Conservation (phyloP, 2,329 filamentous ascomycete species). For the Teratosphaeria nubilosa region DNA sequence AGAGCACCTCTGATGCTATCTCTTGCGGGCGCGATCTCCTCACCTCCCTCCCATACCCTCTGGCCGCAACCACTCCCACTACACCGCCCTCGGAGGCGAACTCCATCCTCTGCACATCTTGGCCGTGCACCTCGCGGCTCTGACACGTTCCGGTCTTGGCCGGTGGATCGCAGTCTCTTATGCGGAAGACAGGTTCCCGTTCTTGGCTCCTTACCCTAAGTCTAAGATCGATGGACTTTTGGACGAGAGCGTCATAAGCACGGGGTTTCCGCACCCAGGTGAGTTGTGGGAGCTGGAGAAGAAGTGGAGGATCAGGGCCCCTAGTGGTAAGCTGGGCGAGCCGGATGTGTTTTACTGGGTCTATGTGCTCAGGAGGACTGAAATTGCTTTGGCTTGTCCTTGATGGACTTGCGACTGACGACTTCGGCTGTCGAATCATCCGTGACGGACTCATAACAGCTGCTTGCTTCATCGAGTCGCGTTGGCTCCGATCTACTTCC, state of each 20-base stretch:
- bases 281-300: slow-evolving; percentile 28
- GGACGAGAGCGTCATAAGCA: slow-evolving; percentile 16
- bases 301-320: slow-evolving; percentile 15
- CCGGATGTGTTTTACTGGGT: not conserved
- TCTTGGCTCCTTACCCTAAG: slow-evolving; percentile 16
- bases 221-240: slow-evolving; percentile 16
- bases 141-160: slow-evolving; percentile 25
- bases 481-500: too few relatives aligned
- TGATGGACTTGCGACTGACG: not conserved
- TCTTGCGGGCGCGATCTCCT: slow-evolving; percentile 9
- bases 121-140: slow-evolving; percentile 30
- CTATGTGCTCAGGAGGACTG: not conserved
- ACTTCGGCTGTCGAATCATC: not conserved
- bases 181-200: slow-evolving; percentile 30
- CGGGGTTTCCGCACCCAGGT: slow-evolving; percentile 28
- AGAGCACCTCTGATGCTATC: slow-evolving; percentile 15
- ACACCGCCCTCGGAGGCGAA: not conserved
- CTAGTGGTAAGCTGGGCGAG: not conserved
- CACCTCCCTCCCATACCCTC: slow-evolving; percentile 11
- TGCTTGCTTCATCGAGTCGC: too few relatives aligned
- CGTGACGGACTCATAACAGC: not conserved
- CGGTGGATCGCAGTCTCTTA: slow-evolving; percentile 33
- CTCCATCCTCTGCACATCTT: slow-evolving; percentile 31
- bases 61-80: slow-evolving; percentile 6
- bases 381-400: not conserved